phyloP scores from a whole-genome alignment of 192 early-diverging fungal species.

The Chytriomyces confervae region DNA sequence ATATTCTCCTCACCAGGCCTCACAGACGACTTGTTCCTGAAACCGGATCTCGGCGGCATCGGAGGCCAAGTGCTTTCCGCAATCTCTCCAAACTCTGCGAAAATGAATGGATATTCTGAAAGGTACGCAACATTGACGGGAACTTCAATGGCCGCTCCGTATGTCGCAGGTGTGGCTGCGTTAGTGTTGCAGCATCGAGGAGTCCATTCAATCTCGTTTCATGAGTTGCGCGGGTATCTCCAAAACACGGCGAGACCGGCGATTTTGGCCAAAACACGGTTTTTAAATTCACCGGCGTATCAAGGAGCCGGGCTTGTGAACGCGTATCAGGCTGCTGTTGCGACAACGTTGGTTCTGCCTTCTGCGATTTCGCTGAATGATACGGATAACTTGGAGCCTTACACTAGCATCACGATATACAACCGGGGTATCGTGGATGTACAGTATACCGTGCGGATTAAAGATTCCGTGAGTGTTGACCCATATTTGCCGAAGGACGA shows the following conservation, averaged over 20 bases:
- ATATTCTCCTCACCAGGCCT: conserved; percentile 77
- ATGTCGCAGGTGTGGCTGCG: conserved; percentile 72
- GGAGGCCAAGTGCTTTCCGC: conserved; percentile 45
- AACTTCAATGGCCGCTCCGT: conserved; percentile 83
- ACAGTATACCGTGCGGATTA: conserved; percentile 33
- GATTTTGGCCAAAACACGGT: conserved; percentile 41
- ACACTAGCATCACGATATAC: conserved; percentile 28
- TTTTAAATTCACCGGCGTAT: conserved; percentile 62
- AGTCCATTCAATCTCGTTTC: background rate
- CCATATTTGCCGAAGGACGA: conserved; percentile 25
- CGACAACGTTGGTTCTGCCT: conserved; percentile 60
- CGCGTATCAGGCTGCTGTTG: conserved; percentile 61
- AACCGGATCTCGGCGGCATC: conserved; percentile 51
- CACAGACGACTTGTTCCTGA: conserved; percentile 67
- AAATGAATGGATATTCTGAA: no score
- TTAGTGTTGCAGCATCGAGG: conserved; percentile 62
- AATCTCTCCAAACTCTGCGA: background rate
- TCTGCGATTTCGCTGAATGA: conserved; percentile 45
- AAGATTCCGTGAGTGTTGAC: conserved; percentile 26
- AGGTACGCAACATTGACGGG: conserved; percentile 49
- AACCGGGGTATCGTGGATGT: conserved; percentile 29
- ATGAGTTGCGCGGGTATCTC: conserved; percentile 44
- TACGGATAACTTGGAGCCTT: conserved; percentile 27
- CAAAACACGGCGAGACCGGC: conserved; percentile 60
- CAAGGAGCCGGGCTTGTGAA: conserved; percentile 81